phyloP scores from a whole-genome alignment of 2,329 filamentous ascomycete species.

The Bertia moriformis region DNA sequence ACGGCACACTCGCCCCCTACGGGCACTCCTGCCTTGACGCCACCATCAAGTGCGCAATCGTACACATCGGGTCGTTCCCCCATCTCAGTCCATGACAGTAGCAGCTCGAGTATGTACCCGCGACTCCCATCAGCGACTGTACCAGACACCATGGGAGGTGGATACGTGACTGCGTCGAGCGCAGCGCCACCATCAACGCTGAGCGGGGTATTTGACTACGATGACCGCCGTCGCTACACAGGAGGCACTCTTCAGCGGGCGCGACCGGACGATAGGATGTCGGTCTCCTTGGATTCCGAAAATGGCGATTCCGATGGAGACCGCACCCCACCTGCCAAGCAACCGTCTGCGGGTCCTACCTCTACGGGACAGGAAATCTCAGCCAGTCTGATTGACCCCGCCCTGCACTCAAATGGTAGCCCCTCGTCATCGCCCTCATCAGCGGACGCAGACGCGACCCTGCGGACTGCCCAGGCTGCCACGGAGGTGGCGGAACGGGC shows the following conservation, averaged over 20 bases:
- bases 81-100: conserved; percentile 29
- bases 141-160: conserved; percentile 34
- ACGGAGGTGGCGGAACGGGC: conserved; percentile 21
- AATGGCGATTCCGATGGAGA: neutral
- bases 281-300: conserved; percentile 17
- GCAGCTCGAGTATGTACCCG: conserved; percentile 42
- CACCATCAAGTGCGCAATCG: conserved; percentile 44
- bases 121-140: conserved; percentile 43
- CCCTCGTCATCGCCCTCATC: too few relatives aligned
- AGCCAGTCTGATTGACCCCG: conserved; percentile 23
- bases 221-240: conserved; percentile 44
- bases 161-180: conserved; percentile 30
- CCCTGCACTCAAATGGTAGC: conserved; percentile 14
- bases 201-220: conserved; percentile 40
- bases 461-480: conserved; percentile 18
- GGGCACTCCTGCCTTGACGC: conserved; percentile 47
- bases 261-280: conserved; percentile 19
- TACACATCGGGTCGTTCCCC: conserved; percentile 50
- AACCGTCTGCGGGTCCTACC: conserved; percentile 10
- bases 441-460: conserved; percentile 15
- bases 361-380: conserved; percentile 14
- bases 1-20: conserved; percentile 25
- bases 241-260: conserved; percentile 43
- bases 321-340: neutral
- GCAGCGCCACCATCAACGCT: conserved; percentile 47